Evolutionary conservation across 495 filamentous ascomycete species (phyloP).

Genomic region (Niebla homalea): DNA sequence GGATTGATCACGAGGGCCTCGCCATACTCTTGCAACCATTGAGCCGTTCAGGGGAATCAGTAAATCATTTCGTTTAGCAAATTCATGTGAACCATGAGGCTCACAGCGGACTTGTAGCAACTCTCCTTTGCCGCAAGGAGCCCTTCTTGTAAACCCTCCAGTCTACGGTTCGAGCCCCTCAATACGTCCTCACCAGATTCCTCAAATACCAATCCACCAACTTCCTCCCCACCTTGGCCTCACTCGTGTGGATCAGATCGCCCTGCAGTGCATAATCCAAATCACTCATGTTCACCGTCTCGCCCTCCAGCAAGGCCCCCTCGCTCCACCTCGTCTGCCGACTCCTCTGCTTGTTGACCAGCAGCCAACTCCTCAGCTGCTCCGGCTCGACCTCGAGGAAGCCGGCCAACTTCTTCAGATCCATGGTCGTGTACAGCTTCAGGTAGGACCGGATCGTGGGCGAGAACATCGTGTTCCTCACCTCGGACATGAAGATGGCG

Average conservation of each 20-base stretch:
- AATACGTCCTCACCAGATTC: conserved; percentile 90
- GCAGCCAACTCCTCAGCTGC: conserved; percentile 73
- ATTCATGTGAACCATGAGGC: no score
- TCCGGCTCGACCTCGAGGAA: conserved; percentile 93
- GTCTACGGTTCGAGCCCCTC: no score
- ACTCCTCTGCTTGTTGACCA: conserved; percentile 96
- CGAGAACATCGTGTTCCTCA: conserved; percentile 90
- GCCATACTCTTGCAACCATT: no score
- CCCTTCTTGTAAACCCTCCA: not conserved
- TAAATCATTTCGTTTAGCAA: no score
- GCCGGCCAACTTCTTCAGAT: conserved; percentile 91
- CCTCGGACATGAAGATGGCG: conserved; percentile 96
- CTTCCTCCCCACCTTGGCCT: conserved; percentile 93
- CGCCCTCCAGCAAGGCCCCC: conserved; percentile 77
- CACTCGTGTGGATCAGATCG: conserved; percentile 95
- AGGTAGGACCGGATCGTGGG: conserved; percentile 95
- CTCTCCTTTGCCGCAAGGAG: no score
- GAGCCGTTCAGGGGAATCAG: no score
- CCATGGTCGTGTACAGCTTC: conserved; percentile 98
- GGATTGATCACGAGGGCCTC: no score
- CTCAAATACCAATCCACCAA: conserved; percentile 98
- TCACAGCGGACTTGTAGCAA: no score
- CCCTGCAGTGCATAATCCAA: conserved; percentile 94
- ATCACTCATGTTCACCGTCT: conserved; percentile 79
- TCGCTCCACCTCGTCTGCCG: conserved; percentile 94